Base-by-base conservation (phyloP, 139 green algal species). In the Raphidocelis subcapitata region DNA sequence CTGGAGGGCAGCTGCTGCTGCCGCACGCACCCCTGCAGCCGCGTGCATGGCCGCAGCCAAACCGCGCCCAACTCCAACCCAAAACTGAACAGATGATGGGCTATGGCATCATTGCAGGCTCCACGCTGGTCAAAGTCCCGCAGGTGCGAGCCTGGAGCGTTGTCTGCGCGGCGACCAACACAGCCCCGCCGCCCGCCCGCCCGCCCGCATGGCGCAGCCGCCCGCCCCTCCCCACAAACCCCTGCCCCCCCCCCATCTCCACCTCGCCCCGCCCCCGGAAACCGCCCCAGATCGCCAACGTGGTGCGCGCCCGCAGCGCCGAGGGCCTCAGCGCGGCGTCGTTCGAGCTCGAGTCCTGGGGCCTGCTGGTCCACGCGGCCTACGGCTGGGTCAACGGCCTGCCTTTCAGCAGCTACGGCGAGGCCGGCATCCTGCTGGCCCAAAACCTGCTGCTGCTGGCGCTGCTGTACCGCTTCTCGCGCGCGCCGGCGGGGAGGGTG, bases 271-370 rank as follows among this genome's bases (percentile, higher is more conserved):
- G 18, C n/a, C 3, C 8, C 29, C 24, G 8, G 3, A 65, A 1
- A 36, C 18, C 14, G 33, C 18, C 47, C 54, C 86, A 95, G 82
- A 86, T 95, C 55, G 26, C 82, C 15, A 75, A 77, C 5, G 65
- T 95, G 4, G 12, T 82, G 3, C 73, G 80, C 4, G 71, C 79
- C 2, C 62, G 64, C 26, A 92, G 81, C 52, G 90, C 90, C 2
- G 79, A 87, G n/a, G 91, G 91, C 32, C 80, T 96, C 23, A 86
- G 65, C 46, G 55, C 79, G 8, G 41, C 88, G 0, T 85, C 88
- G 1, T 92, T 92, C 62, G 91, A 96, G 73, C 80, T 95, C 26
- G 91, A 96, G 67, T 87, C 87, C 3, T 76, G 90, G 46, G 90
- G 73, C 4, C 79, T 92, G 4, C 65, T 83, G 18, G 81, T 96